Conservation (phyloP, 257 asterid genomes). For the Solanum sparsipilum region DNA sequence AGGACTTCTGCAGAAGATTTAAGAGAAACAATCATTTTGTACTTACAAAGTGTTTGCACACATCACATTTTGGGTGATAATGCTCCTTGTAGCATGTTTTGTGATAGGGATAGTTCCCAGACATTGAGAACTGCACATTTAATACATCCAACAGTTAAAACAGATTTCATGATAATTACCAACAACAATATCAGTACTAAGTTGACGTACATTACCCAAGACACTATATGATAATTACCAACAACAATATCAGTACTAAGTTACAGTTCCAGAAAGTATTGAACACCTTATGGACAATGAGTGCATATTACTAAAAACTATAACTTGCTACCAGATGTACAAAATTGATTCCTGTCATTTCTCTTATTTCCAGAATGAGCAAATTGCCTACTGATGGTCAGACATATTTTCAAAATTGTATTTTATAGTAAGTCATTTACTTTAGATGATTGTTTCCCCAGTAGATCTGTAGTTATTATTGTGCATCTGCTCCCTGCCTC, state of each 20-base stretch:
- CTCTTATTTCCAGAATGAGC: background rate
- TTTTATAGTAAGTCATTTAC: background rate
- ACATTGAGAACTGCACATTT: constrained; percentile 68
- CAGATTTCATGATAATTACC: background rate
- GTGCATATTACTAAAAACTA: background rate
- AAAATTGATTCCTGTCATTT: background rate
- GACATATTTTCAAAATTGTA: background rate
- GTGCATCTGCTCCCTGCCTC: background rate
- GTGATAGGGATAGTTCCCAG: constrained; percentile 71
- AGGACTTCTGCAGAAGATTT: background rate
- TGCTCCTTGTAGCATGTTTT: constrained; percentile 88
- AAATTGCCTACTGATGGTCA: background rate
- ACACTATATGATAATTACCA: background rate
- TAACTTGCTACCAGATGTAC: background rate
- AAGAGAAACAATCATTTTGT: background rate
- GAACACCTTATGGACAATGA: background rate
- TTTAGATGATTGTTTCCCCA: background rate
- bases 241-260: background rate
- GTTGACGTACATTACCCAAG: background rate
- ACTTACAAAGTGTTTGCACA: constrained; percentile 87
- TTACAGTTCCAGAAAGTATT: background rate
- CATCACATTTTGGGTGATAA: constrained; percentile 87
- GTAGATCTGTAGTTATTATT: background rate
- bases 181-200: background rate
- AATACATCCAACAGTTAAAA: constrained; percentile 5